A percentile compares a stretch with the other conserved stretches of the same genome.
Evolutionary conservation across 768 basidiomycete species (phyloP).

Genomic region (Pulveroboletus sp.): DNA sequence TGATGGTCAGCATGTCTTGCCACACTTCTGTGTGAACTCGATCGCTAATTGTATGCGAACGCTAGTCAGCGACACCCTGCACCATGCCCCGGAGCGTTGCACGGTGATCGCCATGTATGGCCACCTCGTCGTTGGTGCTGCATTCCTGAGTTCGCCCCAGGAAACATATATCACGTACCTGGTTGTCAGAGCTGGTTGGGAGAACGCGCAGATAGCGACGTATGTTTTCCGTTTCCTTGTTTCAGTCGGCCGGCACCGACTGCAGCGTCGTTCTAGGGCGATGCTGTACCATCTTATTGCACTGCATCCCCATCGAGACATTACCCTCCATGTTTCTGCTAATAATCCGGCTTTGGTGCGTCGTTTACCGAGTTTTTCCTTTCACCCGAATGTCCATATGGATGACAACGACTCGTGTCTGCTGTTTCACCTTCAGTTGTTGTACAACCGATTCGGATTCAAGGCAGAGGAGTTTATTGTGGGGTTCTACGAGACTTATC

Average conservation of each 20-base stretch:
- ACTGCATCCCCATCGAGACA: constrained; percentile 69
- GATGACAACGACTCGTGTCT: not conserved
- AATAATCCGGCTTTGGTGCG: constrained; percentile 76
- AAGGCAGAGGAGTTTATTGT: constrained; percentile 81
- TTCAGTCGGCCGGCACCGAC: not conserved
- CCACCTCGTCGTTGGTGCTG: constrained; percentile 65
- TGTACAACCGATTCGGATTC: constrained; percentile 86
- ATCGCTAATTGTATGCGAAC: not conserved
- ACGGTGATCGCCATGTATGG: constrained; percentile 76
- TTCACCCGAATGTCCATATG: not conserved
- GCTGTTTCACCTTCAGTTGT: constrained; percentile 38
- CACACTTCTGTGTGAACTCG: not conserved
- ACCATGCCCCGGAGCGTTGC: constrained; percentile 63
- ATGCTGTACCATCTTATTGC: constrained; percentile 76
- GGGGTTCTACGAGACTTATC: constrained; percentile 77
- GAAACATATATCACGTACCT: constrained; percentile 84
- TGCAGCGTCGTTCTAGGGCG: constrained; percentile 37
- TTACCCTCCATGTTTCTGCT: constrained; percentile 77
- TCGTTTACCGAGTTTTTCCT: not conserved
- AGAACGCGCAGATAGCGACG: constrained; percentile 76
- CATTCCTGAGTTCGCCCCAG: constrained; percentile 70
- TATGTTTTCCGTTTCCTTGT: constrained; percentile 24
- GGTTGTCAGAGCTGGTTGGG: constrained; percentile 75
- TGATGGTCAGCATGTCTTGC: constrained; percentile 43
- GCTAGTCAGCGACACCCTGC: constrained; percentile 65